phyloP scores from a whole-genome alignment of 169 alveolate species.

The Cryptosporidium andersoni region DNA sequence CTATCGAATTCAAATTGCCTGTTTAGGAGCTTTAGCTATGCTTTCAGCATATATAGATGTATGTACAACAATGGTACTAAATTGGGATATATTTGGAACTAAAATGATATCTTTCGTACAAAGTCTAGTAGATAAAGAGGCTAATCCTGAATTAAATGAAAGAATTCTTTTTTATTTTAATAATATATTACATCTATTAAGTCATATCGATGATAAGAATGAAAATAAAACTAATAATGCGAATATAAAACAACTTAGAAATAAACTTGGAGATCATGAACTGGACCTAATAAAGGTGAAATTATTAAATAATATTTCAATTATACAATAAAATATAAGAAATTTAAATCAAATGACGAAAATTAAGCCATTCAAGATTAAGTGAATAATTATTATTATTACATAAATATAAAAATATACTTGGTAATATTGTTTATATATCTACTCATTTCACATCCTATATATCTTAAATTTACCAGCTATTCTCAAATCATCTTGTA shows the following conservation, averaged over 20 bases:
- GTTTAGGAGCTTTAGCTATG: slow-evolving; percentile 63
- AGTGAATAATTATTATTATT: no score
- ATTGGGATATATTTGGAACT: slow-evolving; percentile 45
- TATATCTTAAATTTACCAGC: not conserved
- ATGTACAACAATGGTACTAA: slow-evolving; percentile 21
- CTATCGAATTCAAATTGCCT: slow-evolving; percentile 35
- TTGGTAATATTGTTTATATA: no score
- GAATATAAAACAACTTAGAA: no score
- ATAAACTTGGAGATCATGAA: no score
- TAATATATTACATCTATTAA: slow-evolving; percentile 24
- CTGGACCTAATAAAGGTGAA: no score
- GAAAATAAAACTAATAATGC: not conserved
- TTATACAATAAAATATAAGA: no score
- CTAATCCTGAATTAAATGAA: slow-evolving; percentile 21
- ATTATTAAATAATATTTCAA: no score
- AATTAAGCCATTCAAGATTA: no score
- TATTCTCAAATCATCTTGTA: not conserved
- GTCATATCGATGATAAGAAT: slow-evolving; percentile 6
- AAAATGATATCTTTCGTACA: not conserved
- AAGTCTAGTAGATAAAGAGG: not conserved
- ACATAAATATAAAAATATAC: no score
- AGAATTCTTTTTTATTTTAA: slow-evolving; percentile 43
- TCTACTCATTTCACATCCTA: slow-evolving; percentile 26
- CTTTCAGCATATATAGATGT: slow-evolving; percentile 45
- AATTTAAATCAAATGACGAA: no score